phyloP scores from a whole-genome alignment of 495 filamentous ascomycete species.

The Penicillium canescens region DNA sequence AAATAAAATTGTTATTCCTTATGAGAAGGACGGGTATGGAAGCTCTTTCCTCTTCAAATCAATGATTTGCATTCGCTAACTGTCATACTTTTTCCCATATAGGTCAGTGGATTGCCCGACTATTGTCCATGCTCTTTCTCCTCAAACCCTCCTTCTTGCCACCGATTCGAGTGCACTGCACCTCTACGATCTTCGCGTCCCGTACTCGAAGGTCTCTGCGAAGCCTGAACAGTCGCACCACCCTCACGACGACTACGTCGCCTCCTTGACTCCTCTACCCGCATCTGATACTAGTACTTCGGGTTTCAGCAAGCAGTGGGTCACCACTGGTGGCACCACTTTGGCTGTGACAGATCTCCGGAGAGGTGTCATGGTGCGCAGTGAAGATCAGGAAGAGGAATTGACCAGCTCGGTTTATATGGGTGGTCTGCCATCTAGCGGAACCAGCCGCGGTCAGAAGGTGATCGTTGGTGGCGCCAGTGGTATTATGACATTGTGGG shows the following conservation, averaged over 20 bases:
- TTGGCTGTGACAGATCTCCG: constrained; percentile 86
- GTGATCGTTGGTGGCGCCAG: constrained; percentile 75
- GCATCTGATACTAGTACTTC: constrained; percentile 74
- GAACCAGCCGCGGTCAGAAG: constrained; percentile 67
- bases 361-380: constrained; percentile 75
- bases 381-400: constrained; percentile 94
- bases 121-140: constrained; percentile 75
- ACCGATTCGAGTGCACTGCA: constrained; percentile 89
- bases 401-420: constrained; percentile 77
- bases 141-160: constrained; percentile 84
- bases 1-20: constrained; percentile 63
- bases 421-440: constrained; percentile 60
- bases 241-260: constrained; percentile 91
- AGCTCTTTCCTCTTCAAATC: constrained; percentile 5
- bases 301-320: constrained; percentile 88
- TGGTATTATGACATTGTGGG: constrained; percentile 89
- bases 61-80: constrained; percentile 8
- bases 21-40: constrained; percentile 39
- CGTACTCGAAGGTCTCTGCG: constrained; percentile 53
- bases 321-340: constrained; percentile 87
- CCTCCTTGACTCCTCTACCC: constrained; percentile 82
- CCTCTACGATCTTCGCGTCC: constrained; percentile 82
- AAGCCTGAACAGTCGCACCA: constrained; percentile 75
- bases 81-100: background rate
- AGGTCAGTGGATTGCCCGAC: constrained; percentile 66